These are phyloP conservation scores for Saccharomycopsis sp. DNA, from an alignment of 805 yeast species.

Conservation along the genomic window DNA sequence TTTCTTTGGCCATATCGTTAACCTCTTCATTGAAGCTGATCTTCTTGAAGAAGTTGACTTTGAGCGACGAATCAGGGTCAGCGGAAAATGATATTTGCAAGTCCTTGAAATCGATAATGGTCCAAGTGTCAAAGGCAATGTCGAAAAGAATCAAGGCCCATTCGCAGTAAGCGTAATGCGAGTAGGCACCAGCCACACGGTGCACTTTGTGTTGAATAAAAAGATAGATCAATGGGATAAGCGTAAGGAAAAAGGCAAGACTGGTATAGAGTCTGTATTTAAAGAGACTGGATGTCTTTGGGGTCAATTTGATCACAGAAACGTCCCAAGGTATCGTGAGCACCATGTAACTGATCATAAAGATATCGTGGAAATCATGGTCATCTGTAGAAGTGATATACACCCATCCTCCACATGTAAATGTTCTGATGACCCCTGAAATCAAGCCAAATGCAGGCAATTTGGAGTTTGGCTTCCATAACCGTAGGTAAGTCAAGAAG, in stretches of 20 bases:
- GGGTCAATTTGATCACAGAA: slow-evolving; percentile 45
- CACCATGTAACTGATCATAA: slow-evolving; percentile 86
- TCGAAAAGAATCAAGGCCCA: slow-evolving; percentile 86
- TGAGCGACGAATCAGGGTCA: slow-evolving; percentile 20
- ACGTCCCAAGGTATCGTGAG: slow-evolving; percentile 90
- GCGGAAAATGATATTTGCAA: slow-evolving; percentile 40
- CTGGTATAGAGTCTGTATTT: slow-evolving; percentile 49
- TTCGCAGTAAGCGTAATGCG: slow-evolving; percentile 89
- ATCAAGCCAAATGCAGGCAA: slow-evolving; percentile 36
- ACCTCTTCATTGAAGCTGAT: slow-evolving; percentile 23
- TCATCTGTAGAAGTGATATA: slow-evolving; percentile 96
- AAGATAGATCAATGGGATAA: slow-evolving; percentile 80
- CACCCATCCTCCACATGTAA: slow-evolving; percentile 98
- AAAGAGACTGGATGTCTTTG: slow-evolving; percentile 43
- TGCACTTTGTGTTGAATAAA: slow-evolving; percentile 92
- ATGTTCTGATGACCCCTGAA: slow-evolving; percentile 78
- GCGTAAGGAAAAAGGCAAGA: slow-evolving; percentile 55
- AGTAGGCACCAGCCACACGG: slow-evolving; percentile 86
- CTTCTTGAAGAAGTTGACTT: slow-evolving; percentile 17
- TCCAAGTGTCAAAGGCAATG: slow-evolving; percentile 76
- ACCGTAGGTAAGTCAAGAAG: slow-evolving; percentile 44
- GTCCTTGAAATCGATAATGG: slow-evolving; percentile 60
- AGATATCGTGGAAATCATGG: slow-evolving; percentile 92
- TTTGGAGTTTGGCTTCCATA: slow-evolving; percentile 32
- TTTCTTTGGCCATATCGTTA: slow-evolving; percentile 24